Percentiles rank a stretch among this genome's conserved stretches.
phyloP scores from a whole-genome alignment of 257 asterid species.

The Paulownia fortunei region DNA sequence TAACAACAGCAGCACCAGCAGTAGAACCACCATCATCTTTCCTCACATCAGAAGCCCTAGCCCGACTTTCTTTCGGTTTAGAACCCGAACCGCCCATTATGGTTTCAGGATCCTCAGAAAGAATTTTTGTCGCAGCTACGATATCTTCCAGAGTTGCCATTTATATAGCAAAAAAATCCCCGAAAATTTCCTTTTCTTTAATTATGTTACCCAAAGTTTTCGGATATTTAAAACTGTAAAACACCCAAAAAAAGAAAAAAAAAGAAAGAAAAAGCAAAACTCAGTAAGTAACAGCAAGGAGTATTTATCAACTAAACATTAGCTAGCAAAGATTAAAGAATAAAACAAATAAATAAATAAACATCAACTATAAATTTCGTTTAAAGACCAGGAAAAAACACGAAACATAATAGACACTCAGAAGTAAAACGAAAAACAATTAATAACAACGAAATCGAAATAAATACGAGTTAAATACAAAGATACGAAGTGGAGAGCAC shows the following conservation, averaged over 20 bases:
- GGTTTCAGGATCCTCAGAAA: slow-evolving; percentile 29
- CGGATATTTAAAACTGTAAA: slow-evolving; percentile 32
- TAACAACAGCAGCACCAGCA: slow-evolving; percentile 16
- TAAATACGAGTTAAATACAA: slow-evolving; percentile 1
- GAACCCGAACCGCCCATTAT: slow-evolving; percentile 29
- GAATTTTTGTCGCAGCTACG: slow-evolving; percentile 35
- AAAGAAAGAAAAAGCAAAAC: not conserved
- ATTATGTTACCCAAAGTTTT: slow-evolving; percentile 15
- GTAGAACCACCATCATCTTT: slow-evolving; percentile 25
- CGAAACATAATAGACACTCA: not conserved
- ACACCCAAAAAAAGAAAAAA: not conserved
- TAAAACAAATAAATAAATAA: slow-evolving; percentile 18
- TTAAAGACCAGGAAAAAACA: not conserved
- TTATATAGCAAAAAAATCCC: slow-evolving; percentile 14
- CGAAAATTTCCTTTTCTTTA: slow-evolving; percentile 8
- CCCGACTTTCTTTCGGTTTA: slow-evolving; percentile 15
- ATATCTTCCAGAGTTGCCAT: slow-evolving; percentile 43
- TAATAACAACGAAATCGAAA: slow-evolving; percentile 1
- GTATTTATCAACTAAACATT: slow-evolving; percentile 13
- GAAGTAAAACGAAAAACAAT: not conserved
- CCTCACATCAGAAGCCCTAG: slow-evolving; percentile 18
- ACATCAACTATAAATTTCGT: not conserved
- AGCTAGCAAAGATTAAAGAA: slow-evolving; percentile 23
- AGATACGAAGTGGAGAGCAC: not conserved
- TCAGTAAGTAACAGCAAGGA: slow-evolving; percentile 21